phyloP scores from a whole-genome alignment of 306 rosid genomes.

The Macrotyloma uniflorum region DNA sequence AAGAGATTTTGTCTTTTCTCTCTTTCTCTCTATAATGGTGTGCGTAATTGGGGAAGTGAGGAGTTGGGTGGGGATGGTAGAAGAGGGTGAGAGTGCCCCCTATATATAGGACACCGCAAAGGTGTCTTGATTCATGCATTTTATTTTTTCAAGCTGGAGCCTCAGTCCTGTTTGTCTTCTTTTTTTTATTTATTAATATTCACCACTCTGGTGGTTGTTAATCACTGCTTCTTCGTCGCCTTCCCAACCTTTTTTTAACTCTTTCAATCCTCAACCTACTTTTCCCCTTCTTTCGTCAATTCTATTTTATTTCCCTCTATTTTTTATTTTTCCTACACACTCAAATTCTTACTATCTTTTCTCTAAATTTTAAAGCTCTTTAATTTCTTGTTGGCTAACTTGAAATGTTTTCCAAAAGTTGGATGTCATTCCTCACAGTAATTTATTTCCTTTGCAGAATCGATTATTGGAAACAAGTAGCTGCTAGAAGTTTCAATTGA shows the following conservation, averaged over 20 bases:
- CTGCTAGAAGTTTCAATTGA: too few species aligned
- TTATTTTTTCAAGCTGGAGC: not conserved
- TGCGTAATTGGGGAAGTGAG: slow-evolving; percentile 27
- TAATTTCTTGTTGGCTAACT: too few species aligned
- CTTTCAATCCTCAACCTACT: not conserved
- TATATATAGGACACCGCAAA: slow-evolving; percentile 13
- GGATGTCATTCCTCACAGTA: too few species aligned
- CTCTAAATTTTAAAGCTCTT: too few species aligned
- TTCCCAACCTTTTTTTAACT: not conserved
- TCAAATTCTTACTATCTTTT: too few species aligned
- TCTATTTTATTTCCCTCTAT: not conserved
- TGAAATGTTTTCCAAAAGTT: too few species aligned
- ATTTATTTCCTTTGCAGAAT: too few species aligned
- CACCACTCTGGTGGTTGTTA: not conserved
- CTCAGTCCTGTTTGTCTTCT: not conserved
- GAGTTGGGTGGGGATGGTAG: slow-evolving; percentile 32
- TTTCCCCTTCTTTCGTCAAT: not conserved
- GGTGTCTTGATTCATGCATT: slow-evolving; percentile 30
- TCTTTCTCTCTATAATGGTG: not conserved
- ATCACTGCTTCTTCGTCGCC: not conserved
- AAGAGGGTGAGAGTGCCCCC: not conserved
- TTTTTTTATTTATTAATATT: not conserved
- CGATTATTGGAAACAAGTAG: too few species aligned
- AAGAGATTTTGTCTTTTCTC: slow-evolving; percentile 8
- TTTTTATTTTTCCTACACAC: too few species aligned